These are phyloP conservation scores for Tetrapisispora taiwanensis DNA, from an alignment of 805 yeast genomes.

Conservation along the genomic window DNA sequence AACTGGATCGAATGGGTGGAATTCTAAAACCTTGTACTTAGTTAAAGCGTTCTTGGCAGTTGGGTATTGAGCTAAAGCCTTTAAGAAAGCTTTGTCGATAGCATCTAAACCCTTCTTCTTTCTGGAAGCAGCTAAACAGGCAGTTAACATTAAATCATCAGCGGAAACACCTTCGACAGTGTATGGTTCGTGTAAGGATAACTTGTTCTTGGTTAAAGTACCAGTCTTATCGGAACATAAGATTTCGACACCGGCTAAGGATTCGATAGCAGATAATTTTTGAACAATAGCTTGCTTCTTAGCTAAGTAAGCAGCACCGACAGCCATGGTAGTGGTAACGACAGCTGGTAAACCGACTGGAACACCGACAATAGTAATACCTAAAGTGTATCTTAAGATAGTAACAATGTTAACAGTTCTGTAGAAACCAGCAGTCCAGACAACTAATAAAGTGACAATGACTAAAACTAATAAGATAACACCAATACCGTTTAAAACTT, in stretches of 20 bases:
- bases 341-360: conserved; percentile 99
- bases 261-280: conserved; percentile 92
- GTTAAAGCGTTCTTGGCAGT: conserved; percentile 86
- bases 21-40: conserved; percentile 87
- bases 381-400: conserved; percentile 84
- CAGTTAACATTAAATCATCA: conserved; percentile 93
- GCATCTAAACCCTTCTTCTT: conserved; percentile 98
- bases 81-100: conserved; percentile 92
- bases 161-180: conserved; percentile 95
- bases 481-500: conserved; percentile 96
- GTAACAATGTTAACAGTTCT: conserved; percentile 78
- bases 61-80: conserved; percentile 79
- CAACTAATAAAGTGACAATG: conserved; percentile 73
- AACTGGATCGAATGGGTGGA: conserved; percentile 97
- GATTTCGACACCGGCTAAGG: conserved; percentile 95
- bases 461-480: conserved; percentile 82
- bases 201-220: conserved; percentile 93
- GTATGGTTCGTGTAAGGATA: conserved; percentile 93
- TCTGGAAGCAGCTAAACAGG: conserved; percentile 95
- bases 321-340: conserved; percentile 98
- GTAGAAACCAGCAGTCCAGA: conserved; percentile 92
- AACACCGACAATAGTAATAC: conserved; percentile 94
- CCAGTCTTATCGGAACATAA: conserved; percentile 97
- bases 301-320: conserved; percentile 97
- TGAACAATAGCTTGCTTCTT: conserved; percentile 96